phyloP scores from a whole-genome alignment of 2,329 filamentous ascomycete species.

The Sphaerostilbella broomeana region DNA sequence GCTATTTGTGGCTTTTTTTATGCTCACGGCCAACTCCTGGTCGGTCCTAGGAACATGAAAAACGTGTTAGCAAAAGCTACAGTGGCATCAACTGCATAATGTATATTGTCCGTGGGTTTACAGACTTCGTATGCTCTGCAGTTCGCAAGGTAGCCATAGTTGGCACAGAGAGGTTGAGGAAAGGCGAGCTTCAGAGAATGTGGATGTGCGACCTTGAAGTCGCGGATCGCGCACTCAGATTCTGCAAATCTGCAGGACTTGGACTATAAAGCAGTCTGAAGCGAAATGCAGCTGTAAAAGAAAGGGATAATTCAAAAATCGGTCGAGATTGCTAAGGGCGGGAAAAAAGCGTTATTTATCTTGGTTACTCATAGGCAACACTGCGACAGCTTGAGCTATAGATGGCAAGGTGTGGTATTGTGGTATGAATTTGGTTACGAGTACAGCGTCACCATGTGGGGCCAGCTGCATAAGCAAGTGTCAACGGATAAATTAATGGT shows the following conservation, averaged over 20 bases:
- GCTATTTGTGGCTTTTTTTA: conserved; percentile 61
- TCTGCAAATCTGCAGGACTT: too few species aligned
- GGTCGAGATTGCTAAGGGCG: too few species aligned
- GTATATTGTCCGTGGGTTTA: neutral
- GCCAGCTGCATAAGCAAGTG: too few species aligned
- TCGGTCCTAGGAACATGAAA: conserved; percentile 46
- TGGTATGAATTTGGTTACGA: neutral
- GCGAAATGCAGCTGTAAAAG: too few species aligned
- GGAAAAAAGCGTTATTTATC: conserved; percentile 14
- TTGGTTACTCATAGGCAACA: conserved; percentile 5
- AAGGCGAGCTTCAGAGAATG: too few species aligned
- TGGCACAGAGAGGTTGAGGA: conserved; percentile 6
- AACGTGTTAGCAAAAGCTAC: neutral
- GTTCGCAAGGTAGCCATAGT: conserved; percentile 28
- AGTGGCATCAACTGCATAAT: neutral
- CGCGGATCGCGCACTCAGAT: conserved; percentile 3
- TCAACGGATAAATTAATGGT: too few species aligned
- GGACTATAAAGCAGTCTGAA: too few species aligned
- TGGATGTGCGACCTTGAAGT: conserved; percentile 7
- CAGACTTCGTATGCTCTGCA: conserved; percentile 32
- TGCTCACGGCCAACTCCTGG: conserved; percentile 62
- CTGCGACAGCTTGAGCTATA: conserved; percentile 8
- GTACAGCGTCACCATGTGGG: conserved; percentile 13
- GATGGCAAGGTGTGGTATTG: neutral
- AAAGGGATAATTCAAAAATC: too few species aligned